phyloP scores from a whole-genome alignment of 495 filamentous ascomycete genomes.

The Apiosordaria backusii region DNA sequence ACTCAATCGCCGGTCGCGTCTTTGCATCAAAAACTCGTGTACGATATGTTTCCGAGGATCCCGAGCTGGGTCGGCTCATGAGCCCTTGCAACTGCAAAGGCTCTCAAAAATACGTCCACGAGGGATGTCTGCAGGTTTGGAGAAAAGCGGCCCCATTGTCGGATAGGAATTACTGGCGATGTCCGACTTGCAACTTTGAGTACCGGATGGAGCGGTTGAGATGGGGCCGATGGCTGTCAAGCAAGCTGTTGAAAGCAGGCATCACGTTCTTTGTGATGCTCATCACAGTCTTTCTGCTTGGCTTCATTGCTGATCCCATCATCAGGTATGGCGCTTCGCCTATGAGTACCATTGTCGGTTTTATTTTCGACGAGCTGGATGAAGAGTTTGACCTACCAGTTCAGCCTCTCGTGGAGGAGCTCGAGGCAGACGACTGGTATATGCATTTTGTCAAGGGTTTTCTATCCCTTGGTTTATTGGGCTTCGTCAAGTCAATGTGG shows the following conservation, averaged over 20 bases:
- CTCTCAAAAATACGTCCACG: conserved; percentile 88
- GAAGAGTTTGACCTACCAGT: conserved; percentile 34
- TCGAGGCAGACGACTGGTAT: conserved; percentile 57
- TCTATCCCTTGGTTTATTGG: conserved; percentile 76
- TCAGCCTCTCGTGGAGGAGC: conserved; percentile 34
- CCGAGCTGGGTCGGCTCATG: conserved; percentile 75
- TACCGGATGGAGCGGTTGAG: conserved; percentile 78
- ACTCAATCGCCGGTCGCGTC: conserved; percentile 58
- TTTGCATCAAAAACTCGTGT: conserved; percentile 61
- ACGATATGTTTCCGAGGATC: conserved; percentile 70
- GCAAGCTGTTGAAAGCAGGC: conserved; percentile 56
- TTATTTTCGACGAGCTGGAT: conserved; percentile 41
- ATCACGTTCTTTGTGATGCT: conserved; percentile 69
- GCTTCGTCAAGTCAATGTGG: conserved; percentile 77
- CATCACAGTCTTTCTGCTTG: conserved; percentile 69
- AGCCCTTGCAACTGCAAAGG: conserved; percentile 93
- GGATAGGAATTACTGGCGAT: conserved; percentile 74
- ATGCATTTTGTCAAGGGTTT: conserved; percentile 87
- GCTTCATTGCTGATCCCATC: conserved; percentile 90
- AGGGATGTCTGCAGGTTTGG: conserved; percentile 88
- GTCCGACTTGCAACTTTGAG: conserved; percentile 80
- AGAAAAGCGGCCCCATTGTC: conserved; percentile 68
- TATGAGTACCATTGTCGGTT: conserved; percentile 43
- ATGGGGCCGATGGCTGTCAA: conserved; percentile 72
- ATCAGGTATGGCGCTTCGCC: conserved; percentile 85